Base-by-base conservation (phyloP, 2,329 filamentous ascomycete genomes). In the Colletotrichum spinosum region DNA sequence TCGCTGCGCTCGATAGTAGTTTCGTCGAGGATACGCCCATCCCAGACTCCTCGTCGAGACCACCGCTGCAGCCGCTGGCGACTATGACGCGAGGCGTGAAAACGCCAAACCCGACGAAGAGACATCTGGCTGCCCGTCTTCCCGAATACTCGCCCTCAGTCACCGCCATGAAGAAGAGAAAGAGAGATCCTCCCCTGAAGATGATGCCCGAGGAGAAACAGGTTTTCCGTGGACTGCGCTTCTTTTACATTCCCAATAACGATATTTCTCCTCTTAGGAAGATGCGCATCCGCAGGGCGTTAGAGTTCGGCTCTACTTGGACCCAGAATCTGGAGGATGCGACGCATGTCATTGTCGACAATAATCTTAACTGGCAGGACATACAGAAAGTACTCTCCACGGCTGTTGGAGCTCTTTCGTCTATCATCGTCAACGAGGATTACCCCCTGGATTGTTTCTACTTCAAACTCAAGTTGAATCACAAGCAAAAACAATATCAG, bases 231-330 rank as follows among this genome's bases (percentile, higher is more conserved):
- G 84, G 79, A 0, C 75, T 92, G n/a, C 75, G 79, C 0, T 90
- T 93, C 69, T 92, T 88, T 77, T 97, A 96, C 74, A 87, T 97
- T 6, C 95, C 94, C 0, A 92, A 96, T 69, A 88, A 93, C 68
- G 90, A 95, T 68, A 84, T 91, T 51, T 87, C 90, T 38, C 85
- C 86, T 10, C 82, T 86, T 8, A 86, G 94, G 44, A 87, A 86
- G 59, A 77, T 89, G 63, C 89, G 92, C 4, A 97, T 97, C 56
- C 85, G 85, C 37, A 94, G 90, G 74, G 90, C 92, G 0, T 84
- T 88, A 55, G 89, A 93, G 71, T 89, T 89, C 74, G 95, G 95
- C 48, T 95, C 91, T 1, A 79, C 75, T 1, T 96, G 94, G 89
- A 85, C 88, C 35, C 84, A 83, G 55, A 78, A 82, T 1, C 86